Evolutionary conservation across 108 stramenopile genomes (phyloP).

Genomic region (Discostella stelligeroides): DNA sequence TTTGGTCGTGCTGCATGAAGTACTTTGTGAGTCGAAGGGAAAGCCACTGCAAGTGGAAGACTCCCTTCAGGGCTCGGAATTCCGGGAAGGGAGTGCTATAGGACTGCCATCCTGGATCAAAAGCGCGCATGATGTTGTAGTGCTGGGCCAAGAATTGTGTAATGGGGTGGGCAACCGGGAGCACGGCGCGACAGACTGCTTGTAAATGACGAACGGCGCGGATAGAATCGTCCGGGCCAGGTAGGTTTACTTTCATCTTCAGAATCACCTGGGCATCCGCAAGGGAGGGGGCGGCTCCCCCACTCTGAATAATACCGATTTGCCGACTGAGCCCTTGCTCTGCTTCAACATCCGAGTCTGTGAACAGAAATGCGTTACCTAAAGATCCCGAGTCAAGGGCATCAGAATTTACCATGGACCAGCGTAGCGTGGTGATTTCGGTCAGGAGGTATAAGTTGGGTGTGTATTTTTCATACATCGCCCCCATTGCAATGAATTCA

Average conservation of each 20-base stretch:
- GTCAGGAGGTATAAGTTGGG: not conserved
- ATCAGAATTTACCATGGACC: not conserved
- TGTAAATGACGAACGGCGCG: too few species aligned
- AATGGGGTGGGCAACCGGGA: too few species aligned
- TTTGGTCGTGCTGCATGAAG: not conserved
- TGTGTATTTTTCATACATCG: too few species aligned
- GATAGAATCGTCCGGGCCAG: too few species aligned
- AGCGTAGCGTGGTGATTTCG: slow-evolving; percentile 2
- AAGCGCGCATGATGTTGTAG: too few species aligned
- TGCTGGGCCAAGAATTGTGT: too few species aligned
- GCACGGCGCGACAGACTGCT: too few species aligned
- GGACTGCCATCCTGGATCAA: not conserved
- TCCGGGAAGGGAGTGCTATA: too few species aligned
- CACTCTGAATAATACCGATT: not conserved
- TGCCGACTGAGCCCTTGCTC: not conserved
- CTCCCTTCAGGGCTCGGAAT: not conserved
- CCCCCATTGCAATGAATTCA: not conserved
- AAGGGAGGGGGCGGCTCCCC: not conserved
- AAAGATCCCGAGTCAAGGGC: slow-evolving; percentile 1
- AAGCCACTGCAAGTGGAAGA: slow-evolving; percentile 5
- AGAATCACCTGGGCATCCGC: not conserved
- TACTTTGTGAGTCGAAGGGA: not conserved
- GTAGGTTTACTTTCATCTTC: not conserved
- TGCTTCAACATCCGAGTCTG: not conserved
- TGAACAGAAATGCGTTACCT: not conserved